Conservation (phyloP, 2,329 filamentous ascomycete species). For the Massarina eburnea region DNA sequence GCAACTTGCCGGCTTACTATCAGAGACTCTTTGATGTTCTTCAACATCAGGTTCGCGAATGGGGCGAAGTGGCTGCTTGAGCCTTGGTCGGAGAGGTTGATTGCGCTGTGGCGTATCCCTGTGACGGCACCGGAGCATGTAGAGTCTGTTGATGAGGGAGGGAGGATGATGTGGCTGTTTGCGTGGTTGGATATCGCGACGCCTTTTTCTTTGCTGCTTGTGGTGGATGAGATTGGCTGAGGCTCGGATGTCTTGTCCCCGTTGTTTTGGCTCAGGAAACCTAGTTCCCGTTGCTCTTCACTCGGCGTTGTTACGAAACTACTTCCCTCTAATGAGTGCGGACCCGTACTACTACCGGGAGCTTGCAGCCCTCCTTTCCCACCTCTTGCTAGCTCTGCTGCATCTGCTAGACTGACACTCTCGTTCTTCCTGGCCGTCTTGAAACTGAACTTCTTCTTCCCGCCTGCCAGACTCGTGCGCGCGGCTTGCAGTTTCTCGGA, state of each 20-base stretch:
- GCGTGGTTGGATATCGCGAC: constrained; percentile 68
- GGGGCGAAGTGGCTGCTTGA: no score
- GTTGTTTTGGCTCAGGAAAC: constrained; percentile 13
- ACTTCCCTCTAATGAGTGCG: constrained; percentile 41
- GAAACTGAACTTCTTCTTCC: constrained; percentile 83
- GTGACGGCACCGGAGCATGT: constrained; percentile 74
- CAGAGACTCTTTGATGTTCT: constrained; percentile 68
- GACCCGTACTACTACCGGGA: constrained; percentile 8
- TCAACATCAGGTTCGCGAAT: constrained; percentile 72
- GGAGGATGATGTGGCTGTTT: constrained; percentile 75
- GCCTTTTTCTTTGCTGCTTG: constrained; percentile 50
- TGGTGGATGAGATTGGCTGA: no score
- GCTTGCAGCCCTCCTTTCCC: constrained; percentile 42
- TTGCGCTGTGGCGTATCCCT: constrained; percentile 68
- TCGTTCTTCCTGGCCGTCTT: constrained; percentile 59
- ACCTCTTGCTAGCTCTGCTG: constrained; percentile 56
- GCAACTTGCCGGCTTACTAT: constrained; percentile 76
- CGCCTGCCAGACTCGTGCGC: constrained; percentile 63
- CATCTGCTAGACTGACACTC: constrained; percentile 58
- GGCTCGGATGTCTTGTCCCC: constrained; percentile 5
- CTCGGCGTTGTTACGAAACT: constrained; percentile 45
- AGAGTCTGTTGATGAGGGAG: constrained; percentile 68
- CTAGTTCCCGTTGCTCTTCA: constrained; percentile 37
- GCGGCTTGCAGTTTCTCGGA: constrained; percentile 76
- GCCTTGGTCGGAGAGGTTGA: constrained; percentile 91